Evolutionary conservation across 805 yeast species (phyloP).

Genomic region (Wickerhamiella kazuoi): DNA sequence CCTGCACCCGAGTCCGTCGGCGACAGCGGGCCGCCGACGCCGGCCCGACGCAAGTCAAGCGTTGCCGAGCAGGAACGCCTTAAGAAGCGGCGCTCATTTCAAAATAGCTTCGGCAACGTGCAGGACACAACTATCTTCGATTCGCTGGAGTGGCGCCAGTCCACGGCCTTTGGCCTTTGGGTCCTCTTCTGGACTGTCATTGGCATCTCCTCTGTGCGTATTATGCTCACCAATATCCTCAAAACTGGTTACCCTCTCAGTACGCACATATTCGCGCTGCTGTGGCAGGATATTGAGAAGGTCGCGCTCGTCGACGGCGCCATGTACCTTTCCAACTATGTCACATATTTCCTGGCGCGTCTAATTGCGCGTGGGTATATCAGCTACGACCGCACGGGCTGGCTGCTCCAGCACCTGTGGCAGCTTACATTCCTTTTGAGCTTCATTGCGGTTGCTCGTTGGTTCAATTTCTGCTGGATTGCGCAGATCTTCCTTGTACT

Average conservation of each 20-base stretch:
- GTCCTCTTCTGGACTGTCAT: conserved; percentile 33
- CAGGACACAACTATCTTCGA: conserved; percentile 17
- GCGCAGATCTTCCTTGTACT: conserved; percentile 69
- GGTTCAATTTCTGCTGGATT: conserved; percentile 63
- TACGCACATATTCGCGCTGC: conserved; percentile 37
- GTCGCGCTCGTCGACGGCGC: conserved; percentile 57
- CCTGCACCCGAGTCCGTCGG: not conserved
- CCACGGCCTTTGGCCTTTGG: conserved; percentile 57
- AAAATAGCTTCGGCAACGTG: conserved; percentile 9
- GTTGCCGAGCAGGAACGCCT: not conserved
- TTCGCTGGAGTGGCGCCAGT: conserved; percentile 14
- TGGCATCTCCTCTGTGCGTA: conserved; percentile 37
- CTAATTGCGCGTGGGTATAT: conserved; percentile 29
- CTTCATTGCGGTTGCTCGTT: conserved; percentile 40
- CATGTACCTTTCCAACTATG: conserved; percentile 56
- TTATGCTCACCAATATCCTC: conserved; percentile 35
- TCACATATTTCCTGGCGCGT: conserved; percentile 41
- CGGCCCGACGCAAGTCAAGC: not conserved
- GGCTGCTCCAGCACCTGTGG: conserved; percentile 38
- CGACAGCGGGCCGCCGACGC: not conserved
- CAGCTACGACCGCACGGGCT: conserved; percentile 49
- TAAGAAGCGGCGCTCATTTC: conserved; percentile 8
- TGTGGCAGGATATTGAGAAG: conserved; percentile 42
- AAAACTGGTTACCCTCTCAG: conserved; percentile 28
- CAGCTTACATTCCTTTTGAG: conserved; percentile 37